These are phyloP conservation scores for Emergomyces orientalis DNA, from an alignment of 2,329 filamentous ascomycete species.

Conservation along the genomic window DNA sequence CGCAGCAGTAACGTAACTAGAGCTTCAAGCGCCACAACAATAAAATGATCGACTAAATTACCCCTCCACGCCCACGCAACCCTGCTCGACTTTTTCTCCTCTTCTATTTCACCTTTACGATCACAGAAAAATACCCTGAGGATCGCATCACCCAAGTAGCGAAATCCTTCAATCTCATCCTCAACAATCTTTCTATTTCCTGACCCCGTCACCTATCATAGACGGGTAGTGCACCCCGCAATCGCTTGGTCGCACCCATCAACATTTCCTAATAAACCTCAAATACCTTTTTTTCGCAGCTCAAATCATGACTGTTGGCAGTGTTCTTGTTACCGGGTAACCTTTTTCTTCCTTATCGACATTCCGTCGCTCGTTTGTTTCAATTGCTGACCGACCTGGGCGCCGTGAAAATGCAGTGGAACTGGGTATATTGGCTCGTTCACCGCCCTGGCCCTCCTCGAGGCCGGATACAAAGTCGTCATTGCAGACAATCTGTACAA, in stretches of 20 bases:
- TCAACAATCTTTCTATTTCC: background rate
- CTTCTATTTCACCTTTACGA: background rate
- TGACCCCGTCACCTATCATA: background rate
- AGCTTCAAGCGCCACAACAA: background rate
- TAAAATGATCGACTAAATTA: background rate
- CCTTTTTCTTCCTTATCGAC: slow-evolving; percentile 25
- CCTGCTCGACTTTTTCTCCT: background rate
- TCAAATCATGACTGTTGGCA: slow-evolving; percentile 63
- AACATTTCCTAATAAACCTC: background rate
- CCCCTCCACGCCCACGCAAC: background rate
- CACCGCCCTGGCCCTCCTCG: slow-evolving; percentile 80
- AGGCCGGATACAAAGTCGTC: slow-evolving; percentile 92
- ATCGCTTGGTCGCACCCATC: background rate
- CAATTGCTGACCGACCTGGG: slow-evolving; percentile 23
- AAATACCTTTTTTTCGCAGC: background rate
- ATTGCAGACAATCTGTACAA: slow-evolving; percentile 97
- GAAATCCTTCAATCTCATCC: background rate
- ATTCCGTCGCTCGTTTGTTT: slow-evolving; percentile 18
- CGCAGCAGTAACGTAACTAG: background rate
- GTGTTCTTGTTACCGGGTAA: slow-evolving; percentile 88
- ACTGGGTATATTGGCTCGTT: slow-evolving; percentile 99
- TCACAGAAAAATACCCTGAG: background rate
- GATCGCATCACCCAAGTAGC: background rate
- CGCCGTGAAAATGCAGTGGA: slow-evolving; percentile 51
- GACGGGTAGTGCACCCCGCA: background rate